phyloP scores from a whole-genome alignment of 2,329 filamentous ascomycete genomes.

The Pseudopithomyces maydicus region DNA sequence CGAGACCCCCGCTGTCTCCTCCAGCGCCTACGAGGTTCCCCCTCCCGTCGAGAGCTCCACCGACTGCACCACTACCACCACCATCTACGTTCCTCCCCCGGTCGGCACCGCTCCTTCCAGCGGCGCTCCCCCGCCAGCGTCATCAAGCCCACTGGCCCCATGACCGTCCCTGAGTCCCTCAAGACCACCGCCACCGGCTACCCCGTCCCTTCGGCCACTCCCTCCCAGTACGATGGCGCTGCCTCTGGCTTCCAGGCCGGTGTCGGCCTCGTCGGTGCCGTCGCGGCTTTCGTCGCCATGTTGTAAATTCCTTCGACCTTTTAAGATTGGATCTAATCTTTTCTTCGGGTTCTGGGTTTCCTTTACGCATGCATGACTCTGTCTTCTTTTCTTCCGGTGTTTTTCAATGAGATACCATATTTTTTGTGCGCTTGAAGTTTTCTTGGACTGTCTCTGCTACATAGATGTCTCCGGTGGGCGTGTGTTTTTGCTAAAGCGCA shows the following conservation, averaged over 20 bases:
- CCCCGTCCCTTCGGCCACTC: constrained; percentile 19
- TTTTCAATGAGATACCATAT: constrained; percentile 6
- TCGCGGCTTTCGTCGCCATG: constrained; percentile 49
- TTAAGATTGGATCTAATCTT: constrained; percentile 4
- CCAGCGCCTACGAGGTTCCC: constrained; percentile 4
- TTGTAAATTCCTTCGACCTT: constrained; percentile 30
- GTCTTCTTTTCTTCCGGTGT: constrained; percentile 9
- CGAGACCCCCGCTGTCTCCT: constrained; percentile 14
- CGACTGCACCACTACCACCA: constrained; percentile 11
- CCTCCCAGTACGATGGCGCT: constrained; percentile 37
- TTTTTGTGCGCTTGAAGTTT: neutral
- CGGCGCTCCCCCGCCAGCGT: constrained; percentile 20
- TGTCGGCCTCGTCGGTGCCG: constrained; percentile 47
- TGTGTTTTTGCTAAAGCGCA: neutral
- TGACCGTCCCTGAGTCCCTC: constrained; percentile 39
- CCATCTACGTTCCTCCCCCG: constrained; percentile 19
- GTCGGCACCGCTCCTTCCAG: constrained; percentile 31
- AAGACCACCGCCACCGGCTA: constrained; percentile 38
- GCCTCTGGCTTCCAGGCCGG: constrained; percentile 38
- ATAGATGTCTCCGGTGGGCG: neutral
- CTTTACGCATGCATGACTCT: constrained; percentile 12
- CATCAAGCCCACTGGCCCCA: constrained; percentile 41
- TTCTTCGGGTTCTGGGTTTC: constrained; percentile 2
- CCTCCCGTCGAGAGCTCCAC: neutral
- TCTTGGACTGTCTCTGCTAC: neutral